Evolutionary conservation across 805 yeast genomes (phyloP).

Genomic region (Suhomyces canberraensis): DNA sequence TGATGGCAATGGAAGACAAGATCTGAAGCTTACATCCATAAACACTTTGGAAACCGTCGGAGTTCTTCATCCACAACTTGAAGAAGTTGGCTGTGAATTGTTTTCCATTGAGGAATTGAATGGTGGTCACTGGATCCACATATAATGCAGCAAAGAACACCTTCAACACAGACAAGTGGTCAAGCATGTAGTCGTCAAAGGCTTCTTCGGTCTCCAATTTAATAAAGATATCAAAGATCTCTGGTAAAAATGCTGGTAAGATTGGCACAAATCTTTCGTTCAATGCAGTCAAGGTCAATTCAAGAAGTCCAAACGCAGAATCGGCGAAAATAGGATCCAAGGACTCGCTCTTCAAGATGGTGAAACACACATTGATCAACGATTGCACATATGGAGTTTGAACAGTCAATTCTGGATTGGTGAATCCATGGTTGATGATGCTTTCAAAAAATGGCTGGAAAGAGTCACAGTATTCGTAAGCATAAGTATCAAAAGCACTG

Average conservation of each 20-base stretch:
- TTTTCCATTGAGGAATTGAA: constrained; percentile 36
- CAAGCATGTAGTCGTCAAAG: constrained; percentile 45
- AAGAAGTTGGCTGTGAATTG: constrained; percentile 36
- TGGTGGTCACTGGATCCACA: constrained; percentile 36
- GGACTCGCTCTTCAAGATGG: constrained; percentile 27
- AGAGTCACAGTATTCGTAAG: constrained; percentile 54
- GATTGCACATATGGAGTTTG: constrained; percentile 39
- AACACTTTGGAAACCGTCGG: constrained; percentile 48
- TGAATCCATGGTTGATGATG: constrained; percentile 50
- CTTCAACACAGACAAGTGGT: constrained; percentile 40
- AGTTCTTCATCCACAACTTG: constrained; percentile 48
- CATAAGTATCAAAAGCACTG: constrained; percentile 57
- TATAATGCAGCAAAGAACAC: constrained; percentile 40
- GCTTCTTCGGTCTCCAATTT: constrained; percentile 35
- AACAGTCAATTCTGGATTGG: constrained; percentile 29
- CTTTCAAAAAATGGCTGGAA: constrained; percentile 58
- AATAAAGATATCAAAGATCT: constrained; percentile 35
- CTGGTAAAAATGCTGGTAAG: constrained; percentile 26
- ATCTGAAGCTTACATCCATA: constrained; percentile 55
- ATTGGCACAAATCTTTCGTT: constrained; percentile 29
- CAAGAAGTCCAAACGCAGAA: constrained; percentile 35
- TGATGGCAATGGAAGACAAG: constrained; percentile 41
- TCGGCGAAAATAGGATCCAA: constrained; percentile 42
- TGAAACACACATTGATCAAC: constrained; percentile 35
- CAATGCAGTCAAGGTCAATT: constrained; percentile 15